Conservation (phyloP, 495 filamentous ascomycete genomes). For the Oidiodendron maius region DNA sequence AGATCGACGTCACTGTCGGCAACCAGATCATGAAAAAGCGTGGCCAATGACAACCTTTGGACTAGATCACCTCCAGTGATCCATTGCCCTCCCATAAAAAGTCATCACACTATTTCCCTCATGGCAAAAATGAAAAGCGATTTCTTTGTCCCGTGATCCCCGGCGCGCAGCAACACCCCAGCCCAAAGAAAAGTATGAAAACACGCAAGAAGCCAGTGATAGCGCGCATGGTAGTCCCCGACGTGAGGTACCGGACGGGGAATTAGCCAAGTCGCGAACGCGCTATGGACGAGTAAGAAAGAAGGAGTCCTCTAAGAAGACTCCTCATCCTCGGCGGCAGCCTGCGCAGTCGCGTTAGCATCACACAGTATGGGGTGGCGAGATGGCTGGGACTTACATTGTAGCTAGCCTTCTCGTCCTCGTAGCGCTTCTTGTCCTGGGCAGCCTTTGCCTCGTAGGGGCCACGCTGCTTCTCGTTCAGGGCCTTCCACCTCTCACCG, state of each 20-base stretch:
- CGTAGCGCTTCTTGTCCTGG: constrained; percentile 96
- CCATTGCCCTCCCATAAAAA: constrained; percentile 18
- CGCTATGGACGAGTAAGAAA: constrained; percentile 8
- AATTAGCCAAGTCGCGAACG: constrained; percentile 23
- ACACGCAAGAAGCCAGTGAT: constrained; percentile 20
- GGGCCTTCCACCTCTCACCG: constrained; percentile 95
- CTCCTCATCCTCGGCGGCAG: constrained; percentile 42
- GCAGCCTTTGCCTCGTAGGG: constrained; percentile 96
- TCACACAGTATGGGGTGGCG: constrained; percentile 13
- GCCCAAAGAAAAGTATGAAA: constrained; percentile 40
- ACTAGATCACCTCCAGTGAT: constrained; percentile 18
- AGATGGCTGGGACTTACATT: constrained; percentile 50
- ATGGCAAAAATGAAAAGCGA: constrained; percentile 15
- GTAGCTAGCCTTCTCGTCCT: constrained; percentile 93
- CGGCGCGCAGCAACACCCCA: constrained; percentile 37
- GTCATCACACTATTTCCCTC: constrained; percentile 14
- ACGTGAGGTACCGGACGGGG: constrained; percentile 22
- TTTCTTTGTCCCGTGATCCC: constrained; percentile 22
- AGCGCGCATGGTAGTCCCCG: constrained; percentile 24
- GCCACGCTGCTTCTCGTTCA: constrained; percentile 78
- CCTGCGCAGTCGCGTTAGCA: constrained; percentile 29
- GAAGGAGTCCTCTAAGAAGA: constrained; percentile 21
- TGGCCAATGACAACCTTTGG: constrained; percentile 18
- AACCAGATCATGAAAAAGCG: constrained; percentile 18
- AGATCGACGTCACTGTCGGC: constrained; percentile 14